phyloP scores from a whole-genome alignment of 2,329 filamentous ascomycete genomes.

The Aspergillus sojae region DNA sequence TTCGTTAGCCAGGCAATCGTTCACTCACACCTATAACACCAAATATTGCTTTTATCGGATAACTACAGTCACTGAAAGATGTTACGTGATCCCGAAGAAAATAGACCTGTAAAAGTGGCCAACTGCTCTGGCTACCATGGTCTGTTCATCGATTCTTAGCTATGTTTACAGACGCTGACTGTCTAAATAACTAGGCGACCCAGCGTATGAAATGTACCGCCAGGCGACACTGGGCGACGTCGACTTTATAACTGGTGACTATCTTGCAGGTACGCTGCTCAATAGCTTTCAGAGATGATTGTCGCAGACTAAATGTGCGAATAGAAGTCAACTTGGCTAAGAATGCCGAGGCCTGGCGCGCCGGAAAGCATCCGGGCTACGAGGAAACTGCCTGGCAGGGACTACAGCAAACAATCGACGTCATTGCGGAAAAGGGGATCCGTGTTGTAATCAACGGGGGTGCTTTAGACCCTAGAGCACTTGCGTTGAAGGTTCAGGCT shows the following conservation, averaged over 20 bases:
- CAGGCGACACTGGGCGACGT: conserved; percentile 41
- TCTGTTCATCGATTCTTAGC: background rate
- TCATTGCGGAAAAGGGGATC: conserved; percentile 53
- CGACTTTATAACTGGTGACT: conserved; percentile 59
- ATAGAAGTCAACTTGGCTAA: conserved; percentile 51
- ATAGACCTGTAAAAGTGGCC: conserved; percentile 34
- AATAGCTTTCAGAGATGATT: too few relatives aligned
- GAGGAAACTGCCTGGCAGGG: conserved; percentile 55
- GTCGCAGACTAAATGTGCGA: background rate
- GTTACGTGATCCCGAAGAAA: background rate
- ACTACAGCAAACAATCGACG: conserved; percentile 48
- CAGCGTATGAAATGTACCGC: conserved; percentile 40
- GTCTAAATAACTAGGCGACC: conserved; percentile 27
- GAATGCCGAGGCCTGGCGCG: conserved; percentile 45
- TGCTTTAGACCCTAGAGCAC: conserved; percentile 55
- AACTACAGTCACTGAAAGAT: background rate
- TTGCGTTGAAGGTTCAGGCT: conserved; percentile 51
- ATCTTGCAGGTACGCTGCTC: conserved; percentile 46
- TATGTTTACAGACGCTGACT: background rate
- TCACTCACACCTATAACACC: background rate
- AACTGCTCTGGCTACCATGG: conserved; percentile 39
- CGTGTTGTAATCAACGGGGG: conserved; percentile 62
- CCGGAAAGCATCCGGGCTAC: conserved; percentile 47
- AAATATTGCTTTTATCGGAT: background rate
- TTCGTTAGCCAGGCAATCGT: too few relatives aligned